phyloP scores from a whole-genome alignment of 2,329 filamentous ascomycete genomes.

The Colletotrichum melonis region DNA sequence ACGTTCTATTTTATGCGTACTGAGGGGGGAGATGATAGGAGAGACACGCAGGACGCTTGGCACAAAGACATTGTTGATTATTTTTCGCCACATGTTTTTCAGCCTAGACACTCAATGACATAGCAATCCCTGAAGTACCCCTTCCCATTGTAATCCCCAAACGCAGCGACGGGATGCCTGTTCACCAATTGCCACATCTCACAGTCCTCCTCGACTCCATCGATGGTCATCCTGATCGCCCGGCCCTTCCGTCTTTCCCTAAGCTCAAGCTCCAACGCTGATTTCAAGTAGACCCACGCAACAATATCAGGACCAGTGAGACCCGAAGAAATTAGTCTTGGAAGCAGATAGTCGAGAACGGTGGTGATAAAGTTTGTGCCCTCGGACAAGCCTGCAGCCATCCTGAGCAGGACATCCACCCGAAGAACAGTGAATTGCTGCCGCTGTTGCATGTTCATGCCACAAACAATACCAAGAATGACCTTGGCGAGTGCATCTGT shows the following conservation, averaged over 20 bases:
- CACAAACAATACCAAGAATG: conserved; percentile 18
- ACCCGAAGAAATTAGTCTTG: not conserved
- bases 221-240: conserved; percentile 4
- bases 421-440: conserved; percentile 20
- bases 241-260: conserved; percentile 15
- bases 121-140: conserved; percentile 20
- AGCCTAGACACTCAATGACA: not conserved
- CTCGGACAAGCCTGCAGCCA: conserved; percentile 1
- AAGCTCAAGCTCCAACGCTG: conserved; percentile 1
- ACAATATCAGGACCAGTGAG: conserved; percentile 12
- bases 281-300: conserved; percentile 6
- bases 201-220: conserved; percentile 11
- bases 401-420: conserved; percentile 4
- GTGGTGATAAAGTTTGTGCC: conserved; percentile 20
- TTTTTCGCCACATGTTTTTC: not conserved
- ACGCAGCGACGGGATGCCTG: conserved; percentile 2
- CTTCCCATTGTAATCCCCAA: conserved; percentile 24
- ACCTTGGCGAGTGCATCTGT: conserved; percentile 10
- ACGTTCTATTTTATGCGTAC: conserved; percentile 38
- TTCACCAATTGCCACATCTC: conserved; percentile 7
- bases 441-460: conserved; percentile 16
- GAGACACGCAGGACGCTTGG: too few species aligned
- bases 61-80: too few species aligned
- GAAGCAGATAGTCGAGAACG: conserved; percentile 18
- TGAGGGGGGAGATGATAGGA: not conserved